Evolutionary conservation across 2,329 filamentous ascomycete species (phyloP).

Genomic region (Claviceps sp.): DNA sequence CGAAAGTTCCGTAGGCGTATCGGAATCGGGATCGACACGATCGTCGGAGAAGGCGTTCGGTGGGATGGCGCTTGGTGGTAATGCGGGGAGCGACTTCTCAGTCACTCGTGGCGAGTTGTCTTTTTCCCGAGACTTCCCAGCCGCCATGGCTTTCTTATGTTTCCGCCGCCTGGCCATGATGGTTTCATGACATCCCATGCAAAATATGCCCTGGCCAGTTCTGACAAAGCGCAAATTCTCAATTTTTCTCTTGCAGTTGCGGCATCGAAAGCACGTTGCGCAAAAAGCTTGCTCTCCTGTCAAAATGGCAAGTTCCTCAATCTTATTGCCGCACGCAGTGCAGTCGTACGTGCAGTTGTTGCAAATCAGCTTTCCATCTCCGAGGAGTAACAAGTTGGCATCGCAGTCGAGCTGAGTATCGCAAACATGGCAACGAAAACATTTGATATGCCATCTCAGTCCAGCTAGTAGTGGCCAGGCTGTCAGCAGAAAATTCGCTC

Average conservation of each 20-base stretch:
- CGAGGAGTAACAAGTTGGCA: conserved; percentile 89
- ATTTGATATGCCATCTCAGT: conserved; percentile 97
- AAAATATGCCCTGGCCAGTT: conserved; percentile 97
- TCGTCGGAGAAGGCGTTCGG: conserved; percentile 48
- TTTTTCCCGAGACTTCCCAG: conserved; percentile 47
- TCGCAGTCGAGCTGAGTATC: conserved; percentile 93
- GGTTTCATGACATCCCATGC: conserved; percentile 97
- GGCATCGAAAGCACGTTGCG: conserved; percentile 89
- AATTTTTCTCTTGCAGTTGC: conserved; percentile 97
- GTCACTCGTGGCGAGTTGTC: conserved; percentile 54
- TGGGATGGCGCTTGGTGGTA: conserved; percentile 62
- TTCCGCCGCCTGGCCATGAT: conserved; percentile 87
- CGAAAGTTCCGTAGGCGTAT: conserved; percentile 57
- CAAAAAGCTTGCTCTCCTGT: conserved; percentile 98
- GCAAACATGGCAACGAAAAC: conserved; percentile 95
- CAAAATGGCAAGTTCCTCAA: conserved; percentile 92
- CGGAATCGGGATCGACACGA: conserved; percentile 46
- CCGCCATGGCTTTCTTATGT: conserved; percentile 56
- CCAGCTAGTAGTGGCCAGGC: conserved; percentile 46
- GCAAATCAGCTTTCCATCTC: conserved; percentile 95
- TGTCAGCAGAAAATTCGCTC: conserved; percentile 10
- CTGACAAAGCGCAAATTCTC: conserved; percentile 95
- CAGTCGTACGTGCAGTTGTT: conserved; percentile 99
- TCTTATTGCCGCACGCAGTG: conserved; percentile 92
- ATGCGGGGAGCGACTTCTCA: conserved; percentile 85